These are phyloP conservation scores for Taiwanofungus camphoratus DNA, from an alignment of 1,284 basidiomycete genomes.

Conservation along the genomic window DNA sequence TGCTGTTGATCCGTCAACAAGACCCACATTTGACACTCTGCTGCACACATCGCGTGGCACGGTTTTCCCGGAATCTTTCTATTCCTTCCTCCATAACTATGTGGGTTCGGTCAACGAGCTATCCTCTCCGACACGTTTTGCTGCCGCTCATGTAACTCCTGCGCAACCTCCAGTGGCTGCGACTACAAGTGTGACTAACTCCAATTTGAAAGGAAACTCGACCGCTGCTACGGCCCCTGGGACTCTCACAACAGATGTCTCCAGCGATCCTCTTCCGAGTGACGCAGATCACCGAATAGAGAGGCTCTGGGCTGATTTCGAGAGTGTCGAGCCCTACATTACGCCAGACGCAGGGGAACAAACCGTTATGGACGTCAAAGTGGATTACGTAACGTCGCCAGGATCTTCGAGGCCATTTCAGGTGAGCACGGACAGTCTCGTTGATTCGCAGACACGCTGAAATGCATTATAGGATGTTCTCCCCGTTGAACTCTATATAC, in stretches of 20 bases:
- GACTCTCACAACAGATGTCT: slow-evolving; percentile 22
- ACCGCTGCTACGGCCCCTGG: slow-evolving; percentile 8
- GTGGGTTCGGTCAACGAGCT: slow-evolving; percentile 76
- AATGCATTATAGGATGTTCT: slow-evolving; percentile 67
- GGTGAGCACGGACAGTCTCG: slow-evolving; percentile 28
- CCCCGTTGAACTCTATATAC: slow-evolving; percentile 70
- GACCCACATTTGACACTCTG: slow-evolving; percentile 84
- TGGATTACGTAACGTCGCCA: slow-evolving; percentile 41
- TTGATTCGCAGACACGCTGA: background rate
- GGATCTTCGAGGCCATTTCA: slow-evolving; percentile 55
- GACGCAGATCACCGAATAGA: slow-evolving; percentile 79
- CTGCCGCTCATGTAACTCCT: slow-evolving; percentile 29
- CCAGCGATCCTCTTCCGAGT: slow-evolving; percentile 47
- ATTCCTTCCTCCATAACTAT: slow-evolving; percentile 91
- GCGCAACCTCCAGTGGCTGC: slow-evolving; percentile 16
- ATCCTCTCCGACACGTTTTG: slow-evolving; percentile 39
- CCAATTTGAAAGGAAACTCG: slow-evolving; percentile 10
- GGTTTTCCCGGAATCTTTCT: slow-evolving; percentile 90
- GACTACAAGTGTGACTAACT: slow-evolving; percentile 8
- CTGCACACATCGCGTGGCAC: slow-evolving; percentile 72
- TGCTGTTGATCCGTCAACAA: slow-evolving; percentile 65
- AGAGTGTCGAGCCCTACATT: slow-evolving; percentile 70
- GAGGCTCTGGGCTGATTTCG: slow-evolving; percentile 77
- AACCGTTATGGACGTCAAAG: slow-evolving; percentile 45
- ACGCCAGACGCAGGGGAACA: slow-evolving; percentile 41